Evolutionary conservation across 371 early-diverging fungal species (phyloP).

Genomic region (Cokeromyces recurvatus): DNA sequence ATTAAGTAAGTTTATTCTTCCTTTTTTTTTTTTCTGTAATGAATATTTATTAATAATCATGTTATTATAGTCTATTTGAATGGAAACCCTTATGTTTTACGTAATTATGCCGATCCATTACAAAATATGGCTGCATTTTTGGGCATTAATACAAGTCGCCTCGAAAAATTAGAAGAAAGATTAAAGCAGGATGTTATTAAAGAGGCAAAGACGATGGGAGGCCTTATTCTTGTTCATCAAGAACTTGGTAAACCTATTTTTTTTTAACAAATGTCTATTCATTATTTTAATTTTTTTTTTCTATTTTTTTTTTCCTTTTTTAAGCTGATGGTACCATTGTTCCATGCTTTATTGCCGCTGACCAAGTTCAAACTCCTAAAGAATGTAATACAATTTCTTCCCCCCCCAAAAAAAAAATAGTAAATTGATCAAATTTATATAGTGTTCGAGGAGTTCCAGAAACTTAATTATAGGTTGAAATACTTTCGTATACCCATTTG

Average conservation of each 20-base stretch:
- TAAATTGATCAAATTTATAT: neutral
- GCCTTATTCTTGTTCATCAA: slow-evolving; percentile 65
- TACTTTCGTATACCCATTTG: slow-evolving; percentile 62
- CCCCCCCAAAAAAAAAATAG: neutral
- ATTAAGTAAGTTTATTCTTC: slow-evolving; percentile 19
- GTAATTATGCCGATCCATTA: slow-evolving; percentile 52
- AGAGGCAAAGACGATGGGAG: slow-evolving; percentile 47
- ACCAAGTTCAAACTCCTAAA: slow-evolving; percentile 52
- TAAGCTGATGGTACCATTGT: slow-evolving; percentile 52
- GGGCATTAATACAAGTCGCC: slow-evolving; percentile 57
- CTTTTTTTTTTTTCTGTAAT: too few species aligned
- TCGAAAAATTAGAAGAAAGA: slow-evolving; percentile 67
- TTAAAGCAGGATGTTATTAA: slow-evolving; percentile 61
- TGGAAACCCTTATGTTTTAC: slow-evolving; percentile 62
- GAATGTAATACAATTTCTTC: slow-evolving; percentile 31
- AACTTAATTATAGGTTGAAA: slow-evolving; percentile 41
- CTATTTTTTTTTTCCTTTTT: too few species aligned
- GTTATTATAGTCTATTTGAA: slow-evolving; percentile 44
- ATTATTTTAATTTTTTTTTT: too few species aligned
- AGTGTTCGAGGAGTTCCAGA: slow-evolving; percentile 47
- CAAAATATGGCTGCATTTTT: slow-evolving; percentile 59
- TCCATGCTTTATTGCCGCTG: slow-evolving; percentile 60
- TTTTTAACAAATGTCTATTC: too few species aligned
- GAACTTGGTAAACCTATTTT: slow-evolving; percentile 45
- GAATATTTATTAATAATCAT: too few species aligned